Evolutionary conservation across 139 green algal genomes (phyloP), one percentile per base, ranked within the genome.

Genomic region (Chlamydomonas schloesseri): DNA sequence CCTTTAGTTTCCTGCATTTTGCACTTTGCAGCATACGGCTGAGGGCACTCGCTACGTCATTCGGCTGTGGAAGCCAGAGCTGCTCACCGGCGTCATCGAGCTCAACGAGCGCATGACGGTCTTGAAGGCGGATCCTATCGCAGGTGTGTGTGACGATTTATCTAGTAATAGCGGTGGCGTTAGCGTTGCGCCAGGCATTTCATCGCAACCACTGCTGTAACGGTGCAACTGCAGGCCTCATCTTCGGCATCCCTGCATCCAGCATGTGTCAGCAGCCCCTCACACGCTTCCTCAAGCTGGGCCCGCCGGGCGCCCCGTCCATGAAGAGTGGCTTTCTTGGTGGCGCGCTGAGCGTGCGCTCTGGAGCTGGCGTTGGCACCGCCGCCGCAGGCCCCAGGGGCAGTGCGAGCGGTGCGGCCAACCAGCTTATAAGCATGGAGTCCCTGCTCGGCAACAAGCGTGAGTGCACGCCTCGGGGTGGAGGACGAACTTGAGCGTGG

Each of bases 21-120:
- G 13, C n/a, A 36, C 11, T 23, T n/a, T n/a, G 24, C 67, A 85
- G 79, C 79, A 85, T 50, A 85, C 79, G 29, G 23, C 79, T 11
- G 53, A 31, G 8, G 79, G 79, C 47, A 70, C 79, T 50, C 79
- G 57, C n/a, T 85, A 85, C 79, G 70, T 47, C 23, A 36, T 89
- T 15, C 55, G 57, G 70, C 85, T 89, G 68, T 89, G 85, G 85
- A 69, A 76, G 36, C 76, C 85, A 0, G 85, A 89, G 69, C 50
- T 83, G 76, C 53, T 89, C 9, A 70, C 67, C 21, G 71, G 85
- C n/a, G 69, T 81, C 15, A 37, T 89, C 20, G 85, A 86, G 76
- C 62, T 89, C 8, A 83, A 73, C 37, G 67, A 89, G 14, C 60
- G 37, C 4, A 67, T 84, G 50, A 42, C 53, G 20, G 65, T 89